phyloP scores from a whole-genome alignment of 139 green algal genomes.

The Ostreobium quekettii region DNA sequence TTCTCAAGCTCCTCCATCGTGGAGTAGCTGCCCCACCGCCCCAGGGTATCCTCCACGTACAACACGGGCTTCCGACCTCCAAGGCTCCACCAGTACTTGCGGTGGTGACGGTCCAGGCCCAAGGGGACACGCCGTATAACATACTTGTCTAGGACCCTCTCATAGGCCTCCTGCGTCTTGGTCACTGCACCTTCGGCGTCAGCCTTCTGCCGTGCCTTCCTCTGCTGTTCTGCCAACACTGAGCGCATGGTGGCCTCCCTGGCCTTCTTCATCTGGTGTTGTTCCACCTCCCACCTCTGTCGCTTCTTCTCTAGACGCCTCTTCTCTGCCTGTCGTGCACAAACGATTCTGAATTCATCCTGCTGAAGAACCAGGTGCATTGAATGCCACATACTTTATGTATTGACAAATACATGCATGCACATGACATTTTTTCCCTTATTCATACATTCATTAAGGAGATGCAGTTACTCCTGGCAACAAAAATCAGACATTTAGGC shows the following conservation, averaged over 20 bases:
- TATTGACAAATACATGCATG: neutral
- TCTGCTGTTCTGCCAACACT: neutral
- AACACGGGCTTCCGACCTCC: slow-evolving; percentile 9
- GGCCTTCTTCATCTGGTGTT: slow-evolving; percentile 8
- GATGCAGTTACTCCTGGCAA: neutral
- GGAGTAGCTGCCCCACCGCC: slow-evolving; percentile 19
- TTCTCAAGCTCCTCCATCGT: slow-evolving; percentile 27
- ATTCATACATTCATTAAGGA: neutral
- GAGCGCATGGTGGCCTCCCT: neutral
- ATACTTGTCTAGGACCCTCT: neutral
- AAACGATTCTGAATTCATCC: slow-evolving; percentile 1
- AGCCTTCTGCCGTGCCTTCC: neutral
- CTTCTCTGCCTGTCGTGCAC: slow-evolving; percentile 23
- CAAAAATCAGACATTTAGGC: neutral
- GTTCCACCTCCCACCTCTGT: slow-evolving; percentile 31
- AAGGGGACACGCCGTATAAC: neutral
- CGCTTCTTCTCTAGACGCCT: slow-evolving; percentile 34
- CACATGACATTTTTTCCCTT: neutral
- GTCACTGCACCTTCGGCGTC: neutral
- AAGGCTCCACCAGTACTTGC: neutral
- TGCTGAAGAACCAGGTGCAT: too few species aligned
- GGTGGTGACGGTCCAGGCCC: neutral
- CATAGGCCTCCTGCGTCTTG: neutral
- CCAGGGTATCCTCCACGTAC: slow-evolving; percentile 31
- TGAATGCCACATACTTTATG: neutral